Conservation (phyloP, 257 asterid genomes). For the Petunia secreta region DNA sequence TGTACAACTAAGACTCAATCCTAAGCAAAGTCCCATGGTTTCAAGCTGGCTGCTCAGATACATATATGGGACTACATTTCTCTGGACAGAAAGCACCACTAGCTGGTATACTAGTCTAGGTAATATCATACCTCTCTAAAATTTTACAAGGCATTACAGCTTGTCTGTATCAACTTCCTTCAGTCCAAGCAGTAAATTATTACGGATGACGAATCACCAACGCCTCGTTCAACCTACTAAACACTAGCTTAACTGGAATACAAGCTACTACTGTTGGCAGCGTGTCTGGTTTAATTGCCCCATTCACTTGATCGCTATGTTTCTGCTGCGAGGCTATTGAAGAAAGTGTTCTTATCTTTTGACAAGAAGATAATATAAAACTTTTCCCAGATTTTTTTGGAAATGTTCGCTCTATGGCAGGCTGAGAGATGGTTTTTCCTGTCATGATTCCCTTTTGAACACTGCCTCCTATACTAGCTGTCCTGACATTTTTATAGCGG, state of each 20-base stretch:
- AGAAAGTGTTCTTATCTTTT: slow-evolving; percentile 77
- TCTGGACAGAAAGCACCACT: not conserved
- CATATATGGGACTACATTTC: not conserved
- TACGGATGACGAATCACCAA: slow-evolving; percentile 70
- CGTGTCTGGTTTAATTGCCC: slow-evolving; percentile 55
- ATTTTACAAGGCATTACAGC: slow-evolving; percentile 16
- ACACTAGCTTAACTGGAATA: slow-evolving; percentile 92
- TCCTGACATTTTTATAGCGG: slow-evolving; percentile 36
- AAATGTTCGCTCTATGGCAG: slow-evolving; percentile 38
- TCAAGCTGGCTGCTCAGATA: slow-evolving; percentile 17
- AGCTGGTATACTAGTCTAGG: not conserved
- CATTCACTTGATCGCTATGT: slow-evolving; percentile 43
- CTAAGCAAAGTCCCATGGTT: not conserved
- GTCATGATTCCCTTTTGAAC: slow-evolving; percentile 37
- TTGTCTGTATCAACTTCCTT: slow-evolving; percentile 34
- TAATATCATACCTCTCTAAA: not conserved
- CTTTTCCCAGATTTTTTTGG: slow-evolving; percentile 57
- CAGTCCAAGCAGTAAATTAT: slow-evolving; percentile 24
- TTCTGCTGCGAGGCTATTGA: slow-evolving; percentile 66
- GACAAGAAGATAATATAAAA: slow-evolving; percentile 49
- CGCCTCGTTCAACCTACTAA: slow-evolving; percentile 91
- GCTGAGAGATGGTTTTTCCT: slow-evolving; percentile 34
- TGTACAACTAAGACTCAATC: slow-evolving; percentile 21
- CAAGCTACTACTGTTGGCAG: slow-evolving; percentile 67
- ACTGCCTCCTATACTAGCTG: slow-evolving; percentile 32